Evolutionary conservation across 805 yeast species (phyloP), one percentile per base, ranked within the genome.

Genomic region (Pichia occidentalis): DNA sequence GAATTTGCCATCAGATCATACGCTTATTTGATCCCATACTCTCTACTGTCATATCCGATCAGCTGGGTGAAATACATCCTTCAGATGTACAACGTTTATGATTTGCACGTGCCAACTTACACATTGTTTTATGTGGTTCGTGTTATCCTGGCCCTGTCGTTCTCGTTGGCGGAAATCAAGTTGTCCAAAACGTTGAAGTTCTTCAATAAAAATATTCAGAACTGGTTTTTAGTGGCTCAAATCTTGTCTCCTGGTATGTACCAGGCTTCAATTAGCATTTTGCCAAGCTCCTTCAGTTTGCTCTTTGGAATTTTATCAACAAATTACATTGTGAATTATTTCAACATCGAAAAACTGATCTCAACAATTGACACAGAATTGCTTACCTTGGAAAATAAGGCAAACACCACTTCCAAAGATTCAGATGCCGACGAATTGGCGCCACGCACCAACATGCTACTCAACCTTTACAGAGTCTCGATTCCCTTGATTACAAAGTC

Each of bases 1-100:
- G 82, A 71, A 37, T 85, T 74, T 52, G 85, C 95, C 13, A 85
- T 88, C 38, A 63, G 97, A 47, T 85, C 95, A 2, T 90, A 92
- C 77, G 70, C 83, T 2, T 87, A 82, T 49, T 61, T 88, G 20
- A 44, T 77, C 6, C 84, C 75, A 1, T 71, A 68, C 47, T 37
- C 49, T 0, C 11, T 57, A 5, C 34, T 57, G 12, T 47, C 50
- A 10, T 52, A 44, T 33, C 59, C 61, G 3, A 30, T 56, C 16
- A 36, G 39, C 8, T 31, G 44, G 33, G 7, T 53, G 12, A 29
- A 38, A 13, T 22, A 32, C 20, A n/a, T 41, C 1, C 4, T 24
- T n/a, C 19, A 10, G 7, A 12, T 18, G 25, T 37, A 20, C 23
- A 29, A 24, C 7, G 10, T 33, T 4, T 5, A 10, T 27, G 8